Base-by-base conservation (phyloP, 139 green algal species). In the Nannochloris sp. region DNA sequence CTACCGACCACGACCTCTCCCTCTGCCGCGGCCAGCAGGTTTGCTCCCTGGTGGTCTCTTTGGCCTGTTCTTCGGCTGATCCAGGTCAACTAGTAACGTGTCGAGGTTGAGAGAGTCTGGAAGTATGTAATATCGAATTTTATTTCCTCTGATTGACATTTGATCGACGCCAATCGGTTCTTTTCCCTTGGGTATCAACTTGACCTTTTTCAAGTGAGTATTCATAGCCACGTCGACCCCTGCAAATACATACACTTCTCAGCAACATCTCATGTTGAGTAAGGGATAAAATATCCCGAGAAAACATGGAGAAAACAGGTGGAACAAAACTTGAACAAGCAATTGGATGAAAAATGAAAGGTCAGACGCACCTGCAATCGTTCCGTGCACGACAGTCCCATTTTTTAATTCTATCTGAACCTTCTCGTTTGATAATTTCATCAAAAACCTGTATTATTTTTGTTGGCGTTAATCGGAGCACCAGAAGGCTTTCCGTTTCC, bases 211-310 rank as follows among this genome's bases (percentile, higher is more conserved):
- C 13, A 99, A 60, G 72, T 99, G 94, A 8, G 91, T 99, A 81
- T 99, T 99, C 94, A 99, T 99, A 10, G 90, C 90, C 36, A 96
- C 87, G 66, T 99, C 94, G 12, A 99, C 94, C 30, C 93, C 92
- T 95, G 88, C 20, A 53, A 13, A 25, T 37, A 13, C 28, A 26
- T 46, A 49, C 20, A 25, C 48, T 17, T 40, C 33, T 40, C 8
- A 40, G 33, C 6, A 8, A 9, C 51, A 9, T 0, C 20, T 20
- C 6, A 31, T 59, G 4, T 43, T 17, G 3, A 37, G n/a, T 17
- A n/a, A 62, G 17, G 20, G 50, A 66, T 37, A 1, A 65, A 67
- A 36, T 30, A 62, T 59, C 11, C 12, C 36, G 25, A 33, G 20
- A 23, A 23, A 23, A 23, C 20, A 23, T 23, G 20, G 20, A 23